Percentiles rank a stretch among this genome's conserved stretches.
phyloP scores from a whole-genome alignment of 2,329 filamentous ascomycete species.

The Sarocladiaceae sp. region DNA sequence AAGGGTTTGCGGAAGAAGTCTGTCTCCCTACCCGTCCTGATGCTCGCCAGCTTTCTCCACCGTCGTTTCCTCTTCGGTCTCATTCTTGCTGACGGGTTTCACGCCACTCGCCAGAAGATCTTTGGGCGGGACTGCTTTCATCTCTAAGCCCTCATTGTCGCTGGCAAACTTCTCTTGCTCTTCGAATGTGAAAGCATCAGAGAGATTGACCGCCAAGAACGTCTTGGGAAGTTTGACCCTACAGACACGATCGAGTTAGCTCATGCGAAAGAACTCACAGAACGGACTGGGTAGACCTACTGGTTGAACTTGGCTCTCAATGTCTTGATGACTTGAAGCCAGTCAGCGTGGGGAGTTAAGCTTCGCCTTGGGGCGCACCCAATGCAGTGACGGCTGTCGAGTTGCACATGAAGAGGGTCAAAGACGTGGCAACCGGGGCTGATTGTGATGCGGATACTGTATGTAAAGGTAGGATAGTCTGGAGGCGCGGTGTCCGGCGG shows the following conservation, averaged over 20 bases:
- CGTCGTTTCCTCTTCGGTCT: background rate
- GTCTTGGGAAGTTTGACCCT: conserved; percentile 62
- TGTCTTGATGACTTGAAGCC: conserved; percentile 96
- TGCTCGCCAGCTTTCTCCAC: no score
- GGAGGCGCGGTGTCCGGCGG: conserved; percentile 28
- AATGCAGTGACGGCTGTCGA: conserved; percentile 95
- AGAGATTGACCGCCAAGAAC: conserved; percentile 58
- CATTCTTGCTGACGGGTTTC: background rate
- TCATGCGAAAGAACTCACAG: conserved; percentile 14
- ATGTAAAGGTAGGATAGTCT: conserved; percentile 73
- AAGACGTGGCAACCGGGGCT: conserved; percentile 94
- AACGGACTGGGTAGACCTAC: conserved; percentile 51
- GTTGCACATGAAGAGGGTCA: conserved; percentile 90
- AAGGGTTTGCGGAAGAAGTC: no score
- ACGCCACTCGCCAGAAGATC: conserved; percentile 18
- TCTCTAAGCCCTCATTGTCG: conserved; percentile 42
- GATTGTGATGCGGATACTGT: conserved; percentile 93
- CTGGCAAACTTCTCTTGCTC: conserved; percentile 45
- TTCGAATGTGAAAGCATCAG: conserved; percentile 55
- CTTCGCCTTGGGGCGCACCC: conserved; percentile 86
- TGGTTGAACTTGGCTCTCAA: conserved; percentile 91
- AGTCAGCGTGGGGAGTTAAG: conserved; percentile 85
- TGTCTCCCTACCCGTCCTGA: no score
- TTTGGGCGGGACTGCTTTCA: conserved; percentile 31
- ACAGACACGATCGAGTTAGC: conserved; percentile 11